Evolutionary conservation across 371 early-diverging fungal genomes (phyloP), one percentile per base, ranked within the genome.

Genomic region (Choanephora cucurbitarum): DNA sequence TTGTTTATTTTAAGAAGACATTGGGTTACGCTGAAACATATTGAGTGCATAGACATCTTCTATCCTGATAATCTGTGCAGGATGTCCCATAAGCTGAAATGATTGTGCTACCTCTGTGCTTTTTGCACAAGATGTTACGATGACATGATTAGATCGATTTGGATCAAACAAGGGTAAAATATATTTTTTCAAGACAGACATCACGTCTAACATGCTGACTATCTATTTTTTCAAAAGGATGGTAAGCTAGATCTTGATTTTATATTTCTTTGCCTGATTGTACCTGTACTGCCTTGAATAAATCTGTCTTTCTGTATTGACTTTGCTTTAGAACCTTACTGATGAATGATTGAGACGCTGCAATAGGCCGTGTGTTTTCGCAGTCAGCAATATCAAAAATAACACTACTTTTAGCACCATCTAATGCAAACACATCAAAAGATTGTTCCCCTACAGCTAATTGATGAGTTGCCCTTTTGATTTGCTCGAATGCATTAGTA

Each of bases 351-450:
- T 79, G 73, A 4, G 66, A 61, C 1, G 81, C 83, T 1, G 82
- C 79, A 1, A 51, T 56, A 31, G 67, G 66, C 45, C 69, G 69
- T 13, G 74, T 74, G 32, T 67, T 74, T 58, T 73, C 82, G 50
- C 72, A 69, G 39, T 67, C 60, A n/a, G 81, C 78, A 33, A 81
- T 73, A 24, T 71, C 55, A 55, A 74, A 81, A 22, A 80, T 80
- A 3, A 83, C 73, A 31, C 79, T 70, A 40, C 80, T 80, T 60
- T 81, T 82, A 28, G 84, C 82, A 18, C 78, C 81, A 28, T 82
- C 84, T 17, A 83, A 49, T 18, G 68, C 66, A 54, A 69, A 67
- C 17, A 62, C 54, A 6, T 81, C 77, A 63, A 82, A 77, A 2
- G 15, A 15, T 42, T 56, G 32, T 13, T 65, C 51, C 0, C 62